These are phyloP conservation scores for Phialophora macrospora DNA, from an alignment of 2,329 filamentous ascomycete genomes.

Conservation along the genomic window DNA sequence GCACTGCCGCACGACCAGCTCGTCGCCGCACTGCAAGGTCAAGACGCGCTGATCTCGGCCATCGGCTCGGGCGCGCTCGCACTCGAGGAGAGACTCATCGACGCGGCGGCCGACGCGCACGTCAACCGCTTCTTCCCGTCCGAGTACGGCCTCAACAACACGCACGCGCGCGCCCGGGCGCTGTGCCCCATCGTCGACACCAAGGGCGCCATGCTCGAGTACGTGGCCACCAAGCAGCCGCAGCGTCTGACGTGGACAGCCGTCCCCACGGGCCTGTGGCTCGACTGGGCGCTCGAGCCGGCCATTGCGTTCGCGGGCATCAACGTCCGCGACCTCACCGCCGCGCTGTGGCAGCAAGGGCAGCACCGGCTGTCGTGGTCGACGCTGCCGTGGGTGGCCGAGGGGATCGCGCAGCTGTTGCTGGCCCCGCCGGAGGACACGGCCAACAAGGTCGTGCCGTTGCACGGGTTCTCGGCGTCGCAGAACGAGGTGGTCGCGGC, in stretches of 20 bases:
- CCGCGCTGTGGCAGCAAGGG: slow-evolving; percentile 57
- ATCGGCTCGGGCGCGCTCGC: slow-evolving; percentile 28
- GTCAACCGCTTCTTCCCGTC: slow-evolving; percentile 51
- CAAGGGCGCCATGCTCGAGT: slow-evolving; percentile 41
- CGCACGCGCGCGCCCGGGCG: slow-evolving; percentile 9
- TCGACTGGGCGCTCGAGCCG: slow-evolving; percentile 42
- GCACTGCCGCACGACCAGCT: slow-evolving; percentile 16
- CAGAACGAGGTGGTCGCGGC: slow-evolving; percentile 50
- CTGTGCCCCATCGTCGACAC: slow-evolving; percentile 32
- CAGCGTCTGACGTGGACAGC: slow-evolving; percentile 23
- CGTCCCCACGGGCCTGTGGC: slow-evolving; percentile 41
- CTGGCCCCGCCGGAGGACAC: slow-evolving; percentile 55
- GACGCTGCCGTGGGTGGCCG: slow-evolving; percentile 53
- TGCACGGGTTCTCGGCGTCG: slow-evolving; percentile 51
- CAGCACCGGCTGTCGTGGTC: slow-evolving; percentile 55
- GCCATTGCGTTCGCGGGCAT: slow-evolving; percentile 53
- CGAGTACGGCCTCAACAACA: slow-evolving; percentile 39
- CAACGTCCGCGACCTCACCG: slow-evolving; percentile 45
- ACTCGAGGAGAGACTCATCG: slow-evolving; percentile 45
- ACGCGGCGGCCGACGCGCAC: slow-evolving; percentile 47
- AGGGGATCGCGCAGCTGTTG: slow-evolving; percentile 57
- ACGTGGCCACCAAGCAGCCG: slow-evolving; percentile 36
- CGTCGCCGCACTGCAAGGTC: slow-evolving; percentile 29
- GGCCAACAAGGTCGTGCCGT: slow-evolving; percentile 56
- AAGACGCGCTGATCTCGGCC: slow-evolving; percentile 37